Evolutionary conservation across 768 basidiomycete genomes (phyloP).

Genomic region (Ramaria rubella): DNA sequence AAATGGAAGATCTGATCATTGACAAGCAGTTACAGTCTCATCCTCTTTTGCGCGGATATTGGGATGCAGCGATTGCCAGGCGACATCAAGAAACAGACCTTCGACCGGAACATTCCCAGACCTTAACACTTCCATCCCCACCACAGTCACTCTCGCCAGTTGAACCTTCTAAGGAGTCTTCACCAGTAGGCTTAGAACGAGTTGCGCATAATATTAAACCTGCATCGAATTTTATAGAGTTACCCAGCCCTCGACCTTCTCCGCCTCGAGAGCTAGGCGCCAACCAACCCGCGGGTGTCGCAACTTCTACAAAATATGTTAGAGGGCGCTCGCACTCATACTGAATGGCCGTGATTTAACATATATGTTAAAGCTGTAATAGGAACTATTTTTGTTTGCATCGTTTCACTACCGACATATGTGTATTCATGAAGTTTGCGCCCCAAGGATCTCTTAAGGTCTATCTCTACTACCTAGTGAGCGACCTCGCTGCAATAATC

Average conservation of each 20-base stretch:
- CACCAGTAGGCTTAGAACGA: not conserved
- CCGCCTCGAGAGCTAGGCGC: not conserved
- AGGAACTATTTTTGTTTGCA: not conserved
- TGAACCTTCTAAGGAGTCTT: not conserved
- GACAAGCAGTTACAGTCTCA: slow-evolving; percentile 54
- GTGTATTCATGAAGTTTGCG: not conserved
- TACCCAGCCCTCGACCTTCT: not conserved
- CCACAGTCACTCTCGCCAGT: slow-evolving; percentile 1
- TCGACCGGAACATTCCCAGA: not conserved
- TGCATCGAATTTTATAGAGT: not conserved
- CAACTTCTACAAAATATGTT: not conserved
- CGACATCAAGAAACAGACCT: not conserved
- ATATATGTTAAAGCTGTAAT: not conserved
- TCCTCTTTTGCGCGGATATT: slow-evolving; percentile 14
- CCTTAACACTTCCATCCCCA: not conserved
- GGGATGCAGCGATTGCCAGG: slow-evolving; percentile 9
- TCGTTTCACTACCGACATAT: not conserved
- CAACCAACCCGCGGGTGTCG: not conserved
- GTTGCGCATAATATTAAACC: not conserved
- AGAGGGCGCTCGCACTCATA: slow-evolving; percentile 1
- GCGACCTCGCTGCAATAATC: not conserved
- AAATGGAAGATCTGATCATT: slow-evolving; percentile 62
- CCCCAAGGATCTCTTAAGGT: not conserved
- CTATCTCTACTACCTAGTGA: no score
- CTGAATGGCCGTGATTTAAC: not conserved